A percentile compares a stretch with the other conserved stretches of the same genome.
Conservation (phyloP, 2,329 filamentous ascomycete genomes). For the Sporothrix humicola region DNA sequence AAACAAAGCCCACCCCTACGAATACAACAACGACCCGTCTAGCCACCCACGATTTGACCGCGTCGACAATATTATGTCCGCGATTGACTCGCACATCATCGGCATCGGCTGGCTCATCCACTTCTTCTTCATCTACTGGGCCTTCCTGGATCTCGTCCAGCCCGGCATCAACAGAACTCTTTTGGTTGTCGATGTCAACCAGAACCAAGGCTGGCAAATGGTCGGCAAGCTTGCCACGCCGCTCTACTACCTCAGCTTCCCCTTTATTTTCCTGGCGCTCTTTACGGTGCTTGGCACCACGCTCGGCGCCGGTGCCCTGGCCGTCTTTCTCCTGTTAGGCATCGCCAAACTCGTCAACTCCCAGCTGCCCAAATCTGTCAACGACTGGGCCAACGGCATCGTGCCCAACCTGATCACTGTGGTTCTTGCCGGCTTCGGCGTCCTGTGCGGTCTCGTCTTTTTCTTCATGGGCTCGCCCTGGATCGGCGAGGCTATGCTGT, state of each 20-base stretch:
- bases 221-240: neutral
- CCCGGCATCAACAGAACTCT: slow-evolving; percentile 22
- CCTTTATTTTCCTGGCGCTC: neutral
- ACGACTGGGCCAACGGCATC: neutral
- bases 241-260: neutral
- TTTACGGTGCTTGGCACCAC: neutral
- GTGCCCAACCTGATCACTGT: neutral
- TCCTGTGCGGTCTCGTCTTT: neutral
- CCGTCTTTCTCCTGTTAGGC: neutral
- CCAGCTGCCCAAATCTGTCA: slow-evolving; percentile 11
- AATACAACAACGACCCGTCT: slow-evolving; percentile 29
- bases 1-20: slow-evolving; percentile 22
- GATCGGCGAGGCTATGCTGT: neutral
- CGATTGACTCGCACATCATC: neutral
- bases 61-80: neutral
- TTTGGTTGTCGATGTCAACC: slow-evolving; percentile 26
- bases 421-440: neutral
- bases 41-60: neutral
- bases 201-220: slow-evolving; percentile 2
- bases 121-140: slow-evolving; percentile 27
- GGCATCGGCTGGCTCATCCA: neutral
- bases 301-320: neutral
- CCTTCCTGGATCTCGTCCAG: slow-evolving; percentile 35
- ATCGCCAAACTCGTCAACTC: neutral
- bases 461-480: neutral